Evolutionary conservation across 148 eudicot species (phyloP).

Genomic region (Nepenthes mirabilis): DNA sequence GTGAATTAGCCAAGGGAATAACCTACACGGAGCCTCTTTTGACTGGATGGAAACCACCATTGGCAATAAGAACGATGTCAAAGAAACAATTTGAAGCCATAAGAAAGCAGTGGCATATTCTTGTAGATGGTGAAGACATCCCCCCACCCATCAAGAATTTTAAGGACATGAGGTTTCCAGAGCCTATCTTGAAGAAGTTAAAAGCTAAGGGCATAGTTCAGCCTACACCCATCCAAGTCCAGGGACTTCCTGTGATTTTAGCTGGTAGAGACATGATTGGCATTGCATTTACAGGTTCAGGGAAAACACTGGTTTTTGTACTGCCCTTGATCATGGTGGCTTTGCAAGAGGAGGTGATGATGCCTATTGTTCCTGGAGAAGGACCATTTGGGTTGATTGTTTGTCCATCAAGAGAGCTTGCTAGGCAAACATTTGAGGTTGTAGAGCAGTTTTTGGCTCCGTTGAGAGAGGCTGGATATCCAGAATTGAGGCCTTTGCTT

Average conservation of each 20-base stretch:
- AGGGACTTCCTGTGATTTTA: slow-evolving; percentile 75
- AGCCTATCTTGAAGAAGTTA: slow-evolving; percentile 43
- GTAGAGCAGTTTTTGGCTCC: slow-evolving; percentile 51
- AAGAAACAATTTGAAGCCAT: slow-evolving; percentile 40
- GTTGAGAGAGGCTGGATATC: slow-evolving; percentile 50
- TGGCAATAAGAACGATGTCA: slow-evolving; percentile 54
- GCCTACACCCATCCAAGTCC: slow-evolving; percentile 82
- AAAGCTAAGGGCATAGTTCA: slow-evolving; percentile 61
- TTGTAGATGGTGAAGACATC: slow-evolving; percentile 72
- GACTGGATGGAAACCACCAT: slow-evolving; percentile 72
- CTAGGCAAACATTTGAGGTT: slow-evolving; percentile 77
- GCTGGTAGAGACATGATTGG: slow-evolving; percentile 89
- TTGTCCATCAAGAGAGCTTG: slow-evolving; percentile 89
- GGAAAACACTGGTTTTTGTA: slow-evolving; percentile 76
- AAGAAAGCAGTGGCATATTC: slow-evolving; percentile 75
- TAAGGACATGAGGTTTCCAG: slow-evolving; percentile 70
- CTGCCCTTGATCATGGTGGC: slow-evolving; percentile 82
- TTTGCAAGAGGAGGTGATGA: slow-evolving; percentile 72
- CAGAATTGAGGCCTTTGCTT: slow-evolving; percentile 66
- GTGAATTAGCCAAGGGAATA: slow-evolving; percentile 83
- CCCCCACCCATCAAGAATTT: slow-evolving; percentile 91
- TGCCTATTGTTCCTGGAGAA: slow-evolving; percentile 76
- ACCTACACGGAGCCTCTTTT: slow-evolving; percentile 60
- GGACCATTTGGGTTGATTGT: slow-evolving; percentile 80
- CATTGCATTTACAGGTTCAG: slow-evolving; percentile 86